Base-by-base conservation (phyloP, 805 yeast species). In the Yamadazyma ubonensis region DNA sequence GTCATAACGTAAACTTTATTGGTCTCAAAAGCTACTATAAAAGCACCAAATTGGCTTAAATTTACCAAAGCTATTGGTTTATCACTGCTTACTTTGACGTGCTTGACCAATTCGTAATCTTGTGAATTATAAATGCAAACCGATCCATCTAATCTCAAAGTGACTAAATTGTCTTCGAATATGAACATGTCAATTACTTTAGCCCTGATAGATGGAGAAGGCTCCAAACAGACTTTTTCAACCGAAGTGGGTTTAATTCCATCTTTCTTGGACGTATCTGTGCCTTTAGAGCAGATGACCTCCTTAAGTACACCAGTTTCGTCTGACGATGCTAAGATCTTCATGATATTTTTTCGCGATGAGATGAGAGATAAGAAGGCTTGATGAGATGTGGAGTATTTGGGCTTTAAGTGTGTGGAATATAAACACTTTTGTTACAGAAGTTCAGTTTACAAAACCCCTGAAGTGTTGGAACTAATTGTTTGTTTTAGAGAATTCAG, bases 201-300 rank as follows among this genome's bases (percentile, higher is more conserved):
- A 9, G 68, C 52, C 33, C 47, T 51, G 35, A 67, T 57, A 0
- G 56, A 50, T 27, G 58, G 41, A 20, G 48, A 33, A 15, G 64
- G 64, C 19, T 52, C 57, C 6, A 50, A 50, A 34, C 71, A 61
- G 37, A 70, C 67, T 17, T 72, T 63, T 32, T 63, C 69, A 9
- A 82, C 67, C 15, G 76, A 62, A 36, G 67, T 71, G 0, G 95
- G 95, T 54, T 82, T 86, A 9, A 66, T 60, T 0, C 83, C 83
- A 23, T 75, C 75, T 53, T 82, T 79, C 29, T 71, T 67, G 5
- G 96, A 84, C 3, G 96, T 88, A 53, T 90, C 95, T 0, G 91
- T 82, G 0, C 90, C 91, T 37, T 72, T 65, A 14, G 65, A 57
- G 50, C 88, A 87, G 4, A 71, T 53, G 6, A 86, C 65, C 54